Conservation (phyloP, 352 stramenopile genomes). For the Thalassiosira delicatula region DNA sequence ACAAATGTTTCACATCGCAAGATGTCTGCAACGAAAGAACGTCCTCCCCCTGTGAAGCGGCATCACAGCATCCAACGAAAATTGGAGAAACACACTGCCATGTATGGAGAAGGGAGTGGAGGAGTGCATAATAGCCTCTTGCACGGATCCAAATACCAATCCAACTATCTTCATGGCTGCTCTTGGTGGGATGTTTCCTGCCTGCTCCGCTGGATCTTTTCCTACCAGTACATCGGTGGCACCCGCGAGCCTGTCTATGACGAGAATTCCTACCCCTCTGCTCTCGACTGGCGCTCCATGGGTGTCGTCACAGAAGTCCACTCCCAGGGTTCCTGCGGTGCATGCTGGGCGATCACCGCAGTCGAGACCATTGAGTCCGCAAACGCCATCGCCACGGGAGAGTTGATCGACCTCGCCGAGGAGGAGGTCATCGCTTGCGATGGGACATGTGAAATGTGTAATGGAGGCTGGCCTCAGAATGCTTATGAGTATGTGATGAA, state of each 20-base stretch:
- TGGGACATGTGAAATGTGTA: conserved; percentile 87
- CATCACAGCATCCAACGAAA: too few relatives aligned
- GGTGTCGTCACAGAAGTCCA: conserved; percentile 90
- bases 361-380: conserved; percentile 90
- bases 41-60: too few relatives aligned
- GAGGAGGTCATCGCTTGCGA: conserved; percentile 92
- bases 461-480: conserved; percentile 89
- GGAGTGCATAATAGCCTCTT: conserved; percentile 6
- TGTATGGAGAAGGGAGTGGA: conserved; percentile 7
- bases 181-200: conserved; percentile 76
- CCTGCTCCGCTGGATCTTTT: conserved; percentile 61
- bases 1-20: too few relatives aligned
- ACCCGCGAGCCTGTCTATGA: conserved; percentile 78
- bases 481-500: conserved; percentile 90
- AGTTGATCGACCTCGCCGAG: conserved; percentile 88
- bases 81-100: conserved; percentile 31
- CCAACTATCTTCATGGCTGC: conserved; percentile 38
- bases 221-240: conserved; percentile 57
- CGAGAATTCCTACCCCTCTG: conserved; percentile 65
- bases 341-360: conserved; percentile 96
- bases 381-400: conserved; percentile 86
- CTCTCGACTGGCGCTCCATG: conserved; percentile 84
- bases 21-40: too few relatives aligned
- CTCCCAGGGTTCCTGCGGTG: conserved; percentile 93
- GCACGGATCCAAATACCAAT: conserved; percentile 26